Evolutionary conservation across 2,329 filamentous ascomycete species (phyloP), one percentile per base, ranked within the genome.

Genomic region (Furcasterigmium furcatum): DNA sequence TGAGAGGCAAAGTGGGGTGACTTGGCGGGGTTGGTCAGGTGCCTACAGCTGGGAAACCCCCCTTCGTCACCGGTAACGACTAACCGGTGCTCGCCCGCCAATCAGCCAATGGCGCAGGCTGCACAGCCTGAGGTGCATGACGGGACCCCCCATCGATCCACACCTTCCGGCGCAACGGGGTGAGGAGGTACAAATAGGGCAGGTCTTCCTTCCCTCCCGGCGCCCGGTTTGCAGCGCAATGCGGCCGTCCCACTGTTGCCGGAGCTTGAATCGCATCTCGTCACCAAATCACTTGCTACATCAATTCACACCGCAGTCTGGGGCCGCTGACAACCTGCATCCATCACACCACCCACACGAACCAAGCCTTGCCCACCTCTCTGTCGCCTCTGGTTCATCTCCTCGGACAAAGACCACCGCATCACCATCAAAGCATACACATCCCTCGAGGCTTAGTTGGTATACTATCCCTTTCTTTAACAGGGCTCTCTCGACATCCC

Each of bases 141-240:
- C 34, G 34, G 34, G 19, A n/a, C n/a, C 34, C 34, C 34, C 34
- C 34, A 16, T 36, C 34, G 34, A 19, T 19, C 34, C 34, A 36
- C 34, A 36, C 8, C 30, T 36, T 3, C n/a, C 34, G n/a, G 34
- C n/a, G n/a, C 34, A 36, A 18, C 12, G 18, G 34, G n/a, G 34
- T n/a, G n/a, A 16, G 34, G 20, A 39, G 22, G 36, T 39, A 39
- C 36, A 39, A 39, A 39, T 39, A 39, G 36, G 36, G 22, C 36
- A 25, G 20, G 36, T 22, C 36, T 24, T 39, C 36, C 36, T 20
- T 20, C 36, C 20, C 20, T 16, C 13, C 19, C 36, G 19, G 10
- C 8, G 32, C 13, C 32, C 6, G 13, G 16, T 8, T 5, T 8
- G 10, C 7, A 10, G 20, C 36, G 36, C 22, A 16, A 42, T 27